Evolutionary conservation across 768 basidiomycete genomes (phyloP), one percentile per base, ranked within the genome.

Genomic region (Galerina marginata): DNA sequence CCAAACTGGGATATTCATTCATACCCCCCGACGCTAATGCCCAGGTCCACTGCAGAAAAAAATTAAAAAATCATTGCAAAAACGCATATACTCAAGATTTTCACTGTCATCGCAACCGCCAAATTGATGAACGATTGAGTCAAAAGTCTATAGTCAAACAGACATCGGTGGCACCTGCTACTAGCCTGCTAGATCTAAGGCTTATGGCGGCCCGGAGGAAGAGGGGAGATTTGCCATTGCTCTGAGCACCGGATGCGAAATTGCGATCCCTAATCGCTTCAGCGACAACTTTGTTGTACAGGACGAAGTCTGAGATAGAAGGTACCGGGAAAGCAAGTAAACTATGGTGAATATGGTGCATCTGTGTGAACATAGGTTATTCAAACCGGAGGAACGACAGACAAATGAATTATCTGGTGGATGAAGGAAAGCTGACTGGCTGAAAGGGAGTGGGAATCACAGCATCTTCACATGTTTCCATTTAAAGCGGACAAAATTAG

Each of bases 1-100:
- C 76, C 72, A 71, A 75, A 75, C 54, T 66, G 65, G 71, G 71
- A 61, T 61, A 64, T 60, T 58, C 53, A 20, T 59, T 63, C 64
- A 33, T 33, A 0, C 29, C 2, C 29, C 57, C 65, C 51, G 47
- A 43, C 56, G 26, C 48, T 29, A 46, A 23, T 54, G 23, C 61
- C 29, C 63, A 68, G 29, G 63, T 53, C 54, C 46, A 58, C 54
- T 66, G 75, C 76, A 37, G 55, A 72, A 72, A 40, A 58, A 25
- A n/a, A 9, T 26, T 20, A 38, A 36, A 43, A 63, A 62, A 57
- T 26, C 15, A 14, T 12, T 20, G 11, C 11, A 55, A 62, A 64
- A 45, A 59, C 60, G 65, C 67, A 66, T 67, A 67, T 63, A 68
- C 52, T 55, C 29, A 65, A 47, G 55, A 42, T 65, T 66, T 64